These are phyloP conservation scores for rapeseed (Brassica napus) DNA, from an alignment of 345 rosid genomes.

Conservation along the genomic window Da-Ae NC_063437.1:19372001-19372500, in stretches of 20 bases:
- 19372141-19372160: neutral
- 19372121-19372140: neutral
- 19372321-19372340: neutral
- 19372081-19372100: neutral
- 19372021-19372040: slow-evolving; percentile 20
- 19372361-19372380: neutral
- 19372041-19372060: neutral
- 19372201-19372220: neutral
- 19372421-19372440: neutral
- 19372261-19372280: neutral
- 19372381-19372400: slow-evolving; percentile 8
- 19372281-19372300: neutral
- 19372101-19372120: neutral
- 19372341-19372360: neutral
- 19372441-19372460: neutral
- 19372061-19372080: neutral
- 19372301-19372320: neutral
- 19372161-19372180: neutral
- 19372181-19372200: neutral
- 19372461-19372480: neutral
- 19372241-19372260: neutral
- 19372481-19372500: neutral
- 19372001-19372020: slow-evolving; percentile 21
- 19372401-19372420: neutral
- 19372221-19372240: neutral